phyloP scores from a whole-genome alignment of 2,329 filamentous ascomycete genomes.

The Diaporthe capsici region DNA sequence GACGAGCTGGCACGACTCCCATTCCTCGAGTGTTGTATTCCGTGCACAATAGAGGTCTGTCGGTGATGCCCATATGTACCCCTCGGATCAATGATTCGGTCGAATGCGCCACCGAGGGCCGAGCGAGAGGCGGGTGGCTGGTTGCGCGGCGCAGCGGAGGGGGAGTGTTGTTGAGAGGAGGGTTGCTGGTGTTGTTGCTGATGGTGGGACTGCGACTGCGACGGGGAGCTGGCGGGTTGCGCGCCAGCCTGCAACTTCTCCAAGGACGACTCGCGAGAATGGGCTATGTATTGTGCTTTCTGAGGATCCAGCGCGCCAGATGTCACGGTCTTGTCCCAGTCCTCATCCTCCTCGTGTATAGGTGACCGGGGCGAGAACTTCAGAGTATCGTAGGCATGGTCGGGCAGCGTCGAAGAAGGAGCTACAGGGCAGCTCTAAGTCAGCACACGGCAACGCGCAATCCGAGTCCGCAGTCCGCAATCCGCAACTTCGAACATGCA shows the following conservation, averaged over 20 bases:
- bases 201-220: slow-evolving; percentile 44
- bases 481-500: slow-evolving; percentile 1
- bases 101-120: slow-evolving; percentile 59
- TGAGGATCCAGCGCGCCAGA: slow-evolving; percentile 58
- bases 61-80: slow-evolving; percentile 86
- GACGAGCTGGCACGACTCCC: slow-evolving; percentile 86
- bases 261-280: slow-evolving; percentile 72
- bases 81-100: slow-evolving; percentile 70
- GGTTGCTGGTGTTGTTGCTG: slow-evolving; percentile 37
- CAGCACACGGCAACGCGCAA: slow-evolving; percentile 34
- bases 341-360: slow-evolving; percentile 67
- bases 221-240: slow-evolving; percentile 51
- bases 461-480: neutral
- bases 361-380: slow-evolving; percentile 67
- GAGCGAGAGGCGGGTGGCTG: slow-evolving; percentile 59
- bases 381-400: slow-evolving; percentile 65
- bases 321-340: slow-evolving; percentile 67
- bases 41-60: slow-evolving; percentile 97
- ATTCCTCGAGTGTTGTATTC: slow-evolving; percentile 92
- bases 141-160: slow-evolving; percentile 52
- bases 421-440: slow-evolving; percentile 54
- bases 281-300: slow-evolving; percentile 58
- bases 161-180: slow-evolving; percentile 41
- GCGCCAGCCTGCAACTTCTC: slow-evolving; percentile 63
- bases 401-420: slow-evolving; percentile 72